Conservation (phyloP, 352 stramenopile genomes). For the Phytophthora podocarpi region DNA sequence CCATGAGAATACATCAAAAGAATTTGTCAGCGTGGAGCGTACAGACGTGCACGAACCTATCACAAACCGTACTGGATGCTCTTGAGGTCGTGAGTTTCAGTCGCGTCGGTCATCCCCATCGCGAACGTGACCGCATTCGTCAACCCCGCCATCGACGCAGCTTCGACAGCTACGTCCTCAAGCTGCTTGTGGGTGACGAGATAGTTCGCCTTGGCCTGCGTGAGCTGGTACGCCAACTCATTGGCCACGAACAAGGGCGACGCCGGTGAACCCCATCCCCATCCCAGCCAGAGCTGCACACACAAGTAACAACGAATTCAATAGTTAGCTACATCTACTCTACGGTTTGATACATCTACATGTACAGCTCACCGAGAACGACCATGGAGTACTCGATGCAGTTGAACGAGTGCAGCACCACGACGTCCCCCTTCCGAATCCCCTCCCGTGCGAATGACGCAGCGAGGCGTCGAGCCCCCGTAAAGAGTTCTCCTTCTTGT, state of each 20-base stretch:
- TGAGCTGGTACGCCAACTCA: slow-evolving; percentile 49
- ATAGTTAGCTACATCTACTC: not conserved
- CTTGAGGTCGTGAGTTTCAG: slow-evolving; percentile 20
- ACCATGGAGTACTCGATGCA: slow-evolving; percentile 67
- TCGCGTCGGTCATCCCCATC: slow-evolving; percentile 28
- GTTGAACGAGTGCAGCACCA: slow-evolving; percentile 64
- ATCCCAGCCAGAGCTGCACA: slow-evolving; percentile 47
- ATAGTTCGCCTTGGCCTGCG: slow-evolving; percentile 42
- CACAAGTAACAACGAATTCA: not conserved
- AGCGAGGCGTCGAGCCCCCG: slow-evolving; percentile 34
- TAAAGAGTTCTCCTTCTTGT: slow-evolving; percentile 42
- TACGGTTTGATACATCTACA: too few species aligned
- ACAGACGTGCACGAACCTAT: not conserved
- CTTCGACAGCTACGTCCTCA: slow-evolving; percentile 32
- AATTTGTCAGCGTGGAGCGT: not conserved
- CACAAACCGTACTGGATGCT: slow-evolving; percentile 42
- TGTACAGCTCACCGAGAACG: slow-evolving; percentile 52
- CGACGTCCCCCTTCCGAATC: slow-evolving; percentile 50
- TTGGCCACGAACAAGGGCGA: slow-evolving; percentile 46
- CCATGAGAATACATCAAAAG: too few species aligned
- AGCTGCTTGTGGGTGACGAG: slow-evolving; percentile 49
- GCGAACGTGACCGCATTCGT: slow-evolving; percentile 41
- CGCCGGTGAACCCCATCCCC: slow-evolving; percentile 49
- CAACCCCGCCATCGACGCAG: slow-evolving; percentile 32
- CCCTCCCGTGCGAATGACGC: slow-evolving; percentile 45